A percentile compares a stretch with the other conserved stretches of the same genome.
Conservation (phyloP, 805 yeast genomes). For the Diddensiella transvaalensis region DNA sequence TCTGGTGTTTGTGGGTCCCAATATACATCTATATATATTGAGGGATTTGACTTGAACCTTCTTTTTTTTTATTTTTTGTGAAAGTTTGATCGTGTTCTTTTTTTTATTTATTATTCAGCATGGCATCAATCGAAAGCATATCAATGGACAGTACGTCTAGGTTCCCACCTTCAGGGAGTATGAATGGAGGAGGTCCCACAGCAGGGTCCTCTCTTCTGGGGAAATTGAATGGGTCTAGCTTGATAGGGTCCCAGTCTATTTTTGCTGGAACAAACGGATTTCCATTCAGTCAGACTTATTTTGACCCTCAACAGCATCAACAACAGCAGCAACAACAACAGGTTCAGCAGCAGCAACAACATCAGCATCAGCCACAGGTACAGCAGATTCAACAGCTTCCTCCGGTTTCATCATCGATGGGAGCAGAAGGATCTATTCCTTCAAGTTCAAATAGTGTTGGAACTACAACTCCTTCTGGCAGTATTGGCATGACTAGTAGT, state of each 20-base stretch:
- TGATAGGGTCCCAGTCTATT: background rate
- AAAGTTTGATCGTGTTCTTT: no score
- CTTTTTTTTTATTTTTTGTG: no score
- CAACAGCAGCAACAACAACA: slow-evolving; percentile 7
- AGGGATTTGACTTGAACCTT: no score
- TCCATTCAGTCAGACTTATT: background rate
- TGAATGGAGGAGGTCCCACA: background rate
- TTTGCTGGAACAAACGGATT: background rate
- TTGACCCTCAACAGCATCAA: no score
- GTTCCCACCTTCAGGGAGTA: no score
- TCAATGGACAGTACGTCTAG: background rate
- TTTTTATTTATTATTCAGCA: background rate
- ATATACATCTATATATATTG: no score
- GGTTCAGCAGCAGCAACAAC: background rate
- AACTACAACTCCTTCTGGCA: background rate
- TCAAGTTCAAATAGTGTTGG: background rate
- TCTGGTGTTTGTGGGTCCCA: no score
- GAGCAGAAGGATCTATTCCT: background rate
- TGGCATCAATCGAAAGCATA: background rate
- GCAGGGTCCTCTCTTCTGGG: background rate
- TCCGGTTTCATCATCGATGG: background rate
- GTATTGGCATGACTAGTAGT: background rate
- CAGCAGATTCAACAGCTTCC: no score
- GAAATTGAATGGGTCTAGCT: background rate
- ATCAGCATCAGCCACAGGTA: no score